These are phyloP conservation scores for Cyathus striatus DNA, from an alignment of 768 basidiomycete genomes.

Conservation along the genomic window DNA sequence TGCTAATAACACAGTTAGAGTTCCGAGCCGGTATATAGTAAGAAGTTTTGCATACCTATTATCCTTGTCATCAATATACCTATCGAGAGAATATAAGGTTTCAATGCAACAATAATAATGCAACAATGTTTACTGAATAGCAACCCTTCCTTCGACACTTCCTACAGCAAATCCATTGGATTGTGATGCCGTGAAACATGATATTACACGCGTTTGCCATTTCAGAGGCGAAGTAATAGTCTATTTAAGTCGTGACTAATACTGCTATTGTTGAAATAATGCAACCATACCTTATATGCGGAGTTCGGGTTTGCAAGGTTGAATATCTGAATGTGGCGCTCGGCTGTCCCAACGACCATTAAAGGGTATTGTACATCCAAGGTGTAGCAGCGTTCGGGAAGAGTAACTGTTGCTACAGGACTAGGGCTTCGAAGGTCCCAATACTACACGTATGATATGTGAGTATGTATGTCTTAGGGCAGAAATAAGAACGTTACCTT, in stretches of 20 bases:
- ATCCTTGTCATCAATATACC: conserved; percentile 87
- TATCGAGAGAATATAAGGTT: conserved; percentile 21
- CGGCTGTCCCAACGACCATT: conserved; percentile 91
- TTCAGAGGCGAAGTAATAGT: conserved; percentile 83
- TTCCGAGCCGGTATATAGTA: neutral
- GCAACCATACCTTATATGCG: conserved; percentile 60
- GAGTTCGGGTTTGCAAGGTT: conserved; percentile 80
- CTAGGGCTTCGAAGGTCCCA: conserved; percentile 84
- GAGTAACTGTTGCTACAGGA: conserved; percentile 71
- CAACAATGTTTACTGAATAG: conserved; percentile 75
- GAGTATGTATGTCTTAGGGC: conserved; percentile 1
- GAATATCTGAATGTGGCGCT: conserved; percentile 86
- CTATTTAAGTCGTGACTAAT: conserved; percentile 29
- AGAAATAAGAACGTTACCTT: conserved; percentile 52
- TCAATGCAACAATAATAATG: neutral
- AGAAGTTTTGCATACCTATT: conserved; percentile 37
- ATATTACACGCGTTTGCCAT: conserved; percentile 86
- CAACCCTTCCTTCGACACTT: conserved; percentile 87
- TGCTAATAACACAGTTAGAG: conserved; percentile 26
- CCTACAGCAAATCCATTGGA: conserved; percentile 78
- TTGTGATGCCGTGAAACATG: conserved; percentile 69
- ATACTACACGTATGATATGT: conserved; percentile 47
- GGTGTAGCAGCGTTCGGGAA: conserved; percentile 90
- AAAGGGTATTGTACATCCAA: conserved; percentile 79
- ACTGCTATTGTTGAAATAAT: neutral